Evolutionary conservation across 495 filamentous ascomycete species (phyloP), one percentile per base, ranked within the genome.

Genomic region (Pyronema omphalodes): DNA sequence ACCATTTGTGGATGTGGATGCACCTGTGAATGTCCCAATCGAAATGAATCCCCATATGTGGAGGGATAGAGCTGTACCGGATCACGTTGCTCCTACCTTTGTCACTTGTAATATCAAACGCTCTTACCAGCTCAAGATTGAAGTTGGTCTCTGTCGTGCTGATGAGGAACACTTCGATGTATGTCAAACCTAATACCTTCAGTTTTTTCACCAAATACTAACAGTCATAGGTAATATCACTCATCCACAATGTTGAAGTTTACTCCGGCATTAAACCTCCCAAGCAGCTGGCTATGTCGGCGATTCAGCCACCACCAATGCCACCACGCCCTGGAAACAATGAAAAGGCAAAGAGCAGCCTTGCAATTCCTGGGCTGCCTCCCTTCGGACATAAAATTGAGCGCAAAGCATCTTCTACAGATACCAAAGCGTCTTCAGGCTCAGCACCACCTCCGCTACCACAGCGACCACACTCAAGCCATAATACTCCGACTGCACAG

Each of bases 191-290:
- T 4, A 12, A 39, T 9, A n/a, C 18, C 15, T n/a, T 45, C 44
- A 34, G 4, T 55, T 84, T 55, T 74, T 89, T 7, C 79, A 83
- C 35, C 68, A 88, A 14, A 72, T 79, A 48, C 79, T 89, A 63
- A 78, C 78, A 58, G 73, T 88, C 8, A 43, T 47, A 65, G 62
- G 48, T 83, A 55, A 76, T 94, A 5, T 81, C 86, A 15, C 71
- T 96, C 15, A 73, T 80, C 52, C 79, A 94, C 66, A 80, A 80
- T 56, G 74, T 91, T 55, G 70, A 85, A 44, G 77, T 98, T 45
- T 94, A 76, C 67, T 93, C 87, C n/a, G 91, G 91, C 62, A 88
- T 95, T 43, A 69, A 74, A n/a, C 88, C 89, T 0, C 88, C 88
- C 3, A 67, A 73, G 39, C 79, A 79, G 36, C 79, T 94, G 9